phyloP scores from a whole-genome alignment of 352 stramenopile genomes.

The Globisporangium nunn region DNA sequence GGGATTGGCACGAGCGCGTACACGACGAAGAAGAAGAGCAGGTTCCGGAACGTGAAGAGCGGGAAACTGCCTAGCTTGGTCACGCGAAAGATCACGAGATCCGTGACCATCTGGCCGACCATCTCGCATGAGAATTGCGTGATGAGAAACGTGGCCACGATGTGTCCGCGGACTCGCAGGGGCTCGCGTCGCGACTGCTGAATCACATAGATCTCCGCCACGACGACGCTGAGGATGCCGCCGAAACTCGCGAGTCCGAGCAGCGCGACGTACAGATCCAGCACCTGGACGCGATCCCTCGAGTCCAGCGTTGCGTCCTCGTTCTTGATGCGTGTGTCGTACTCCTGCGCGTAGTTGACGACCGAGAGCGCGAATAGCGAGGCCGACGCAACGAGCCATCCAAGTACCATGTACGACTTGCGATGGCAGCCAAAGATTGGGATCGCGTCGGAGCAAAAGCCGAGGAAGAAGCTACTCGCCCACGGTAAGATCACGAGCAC shows the following conservation, averaged over 20 bases:
- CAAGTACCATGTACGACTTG: conserved; percentile 50
- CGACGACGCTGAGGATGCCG: conserved; percentile 36
- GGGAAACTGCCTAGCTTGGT: conserved; percentile 33
- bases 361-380: conserved; percentile 44
- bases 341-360: conserved; percentile 49
- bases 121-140: conserved; percentile 42
- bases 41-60: conserved; percentile 35
- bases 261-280: conserved; percentile 35
- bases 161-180: conserved; percentile 19
- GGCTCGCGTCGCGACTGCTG: conserved; percentile 46
- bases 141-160: conserved; percentile 39
- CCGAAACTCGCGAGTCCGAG: conserved; percentile 47
- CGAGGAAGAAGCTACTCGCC: conserved; percentile 40
- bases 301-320: conserved; percentile 12
- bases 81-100: conserved; percentile 45
- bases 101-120: conserved; percentile 36
- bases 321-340: conserved; percentile 18
- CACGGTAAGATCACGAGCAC: conserved; percentile 36
- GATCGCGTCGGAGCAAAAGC: conserved; percentile 47
- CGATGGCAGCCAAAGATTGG: conserved; percentile 35
- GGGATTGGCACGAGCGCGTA: conserved; percentile 34
- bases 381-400: conserved; percentile 33
- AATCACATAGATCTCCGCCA: conserved; percentile 48
- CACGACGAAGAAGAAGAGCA: conserved; percentile 46
- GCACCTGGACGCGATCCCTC: conserved; percentile 18